phyloP scores from a whole-genome alignment of 257 asterid genomes.

The Nicotiana knightiana region DNA sequence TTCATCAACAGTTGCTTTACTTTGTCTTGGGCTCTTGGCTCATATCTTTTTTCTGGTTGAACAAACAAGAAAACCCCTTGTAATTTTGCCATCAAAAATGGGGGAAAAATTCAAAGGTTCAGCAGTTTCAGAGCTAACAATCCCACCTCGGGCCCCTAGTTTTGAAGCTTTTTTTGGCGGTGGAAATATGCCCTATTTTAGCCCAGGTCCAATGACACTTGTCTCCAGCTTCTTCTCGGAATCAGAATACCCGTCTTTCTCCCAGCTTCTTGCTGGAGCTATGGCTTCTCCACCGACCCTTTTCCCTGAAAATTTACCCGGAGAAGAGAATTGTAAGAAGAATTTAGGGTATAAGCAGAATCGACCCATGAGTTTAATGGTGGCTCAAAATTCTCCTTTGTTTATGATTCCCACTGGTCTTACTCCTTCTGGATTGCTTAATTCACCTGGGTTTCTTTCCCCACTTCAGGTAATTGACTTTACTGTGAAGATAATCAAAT shows the following conservation, averaged over 20 bases:
- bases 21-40: neutral
- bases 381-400: conserved; percentile 57
- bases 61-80: neutral
- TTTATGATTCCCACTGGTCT: conserved; percentile 66
- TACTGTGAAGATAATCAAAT: neutral
- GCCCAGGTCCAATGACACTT: conserved; percentile 40
- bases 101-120: neutral
- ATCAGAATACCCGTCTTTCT: conserved; percentile 54
- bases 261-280: conserved; percentile 88
- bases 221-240: conserved; percentile 52
- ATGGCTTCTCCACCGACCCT: conserved; percentile 59
- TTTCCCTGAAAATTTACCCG: neutral
- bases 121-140: conserved; percentile 21
- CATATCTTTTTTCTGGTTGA: neutral
- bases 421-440: conserved; percentile 73
- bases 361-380: conserved; percentile 70
- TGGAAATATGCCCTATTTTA: conserved; percentile 27
- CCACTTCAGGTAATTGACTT: conserved; percentile 64
- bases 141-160: conserved; percentile 27
- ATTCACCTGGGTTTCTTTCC: conserved; percentile 81
- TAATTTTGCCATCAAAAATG: neutral
- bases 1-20: no score
- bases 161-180: conserved; percentile 23
- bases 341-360: conserved; percentile 63
- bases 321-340: conserved; percentile 10